A percentile compares a stretch with the other conserved stretches of the same genome.
These are phyloP conservation scores for Meyerozyma elateridarum DNA, from an alignment of 1,139 yeast genomes.

Conservation along the genomic window DNA sequence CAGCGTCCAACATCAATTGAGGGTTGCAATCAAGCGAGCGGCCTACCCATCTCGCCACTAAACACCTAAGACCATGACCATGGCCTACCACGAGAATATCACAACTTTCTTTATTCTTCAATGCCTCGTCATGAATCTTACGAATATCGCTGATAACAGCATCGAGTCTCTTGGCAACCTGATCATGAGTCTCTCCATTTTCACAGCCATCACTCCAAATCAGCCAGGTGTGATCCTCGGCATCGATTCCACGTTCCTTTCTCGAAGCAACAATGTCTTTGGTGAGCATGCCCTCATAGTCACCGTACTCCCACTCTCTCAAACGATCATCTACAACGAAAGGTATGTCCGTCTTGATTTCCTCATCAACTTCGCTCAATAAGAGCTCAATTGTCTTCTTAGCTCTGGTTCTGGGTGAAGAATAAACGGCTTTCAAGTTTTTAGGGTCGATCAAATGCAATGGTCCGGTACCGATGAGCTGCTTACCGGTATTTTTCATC, in stretches of 20 bases:
- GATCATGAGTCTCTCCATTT: constrained; percentile 67
- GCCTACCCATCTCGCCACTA: constrained; percentile 84
- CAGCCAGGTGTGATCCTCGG: constrained; percentile 46
- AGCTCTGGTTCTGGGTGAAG: constrained; percentile 82
- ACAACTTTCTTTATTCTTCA: constrained; percentile 49
- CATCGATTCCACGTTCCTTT: constrained; percentile 54
- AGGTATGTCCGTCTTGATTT: constrained; percentile 38
- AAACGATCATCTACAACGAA: constrained; percentile 60
- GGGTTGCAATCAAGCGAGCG: constrained; percentile 61
- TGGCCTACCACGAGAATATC: constrained; percentile 86
- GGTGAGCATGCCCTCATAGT: constrained; percentile 81
- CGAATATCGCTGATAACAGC: constrained; percentile 59
- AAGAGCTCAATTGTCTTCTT: constrained; percentile 62
- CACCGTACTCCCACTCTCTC: constrained; percentile 96
- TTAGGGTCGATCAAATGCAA: constrained; percentile 59
- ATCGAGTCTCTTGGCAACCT: constrained; percentile 70
- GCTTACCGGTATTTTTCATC: constrained; percentile 68
- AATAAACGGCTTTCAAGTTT: constrained; percentile 57
- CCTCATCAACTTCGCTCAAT: constrained; percentile 45
- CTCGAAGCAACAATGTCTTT: constrained; percentile 61
- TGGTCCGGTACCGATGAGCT: constrained; percentile 53
- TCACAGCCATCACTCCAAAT: constrained; percentile 95
- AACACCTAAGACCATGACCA: constrained; percentile 86
- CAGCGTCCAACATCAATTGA: constrained; percentile 82
- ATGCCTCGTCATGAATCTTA: constrained; percentile 55